Evolutionary conservation across 495 filamentous ascomycete genomes (phyloP), one percentile per base, ranked within the genome.

Genomic region (Penicillium mononematosum): DNA sequence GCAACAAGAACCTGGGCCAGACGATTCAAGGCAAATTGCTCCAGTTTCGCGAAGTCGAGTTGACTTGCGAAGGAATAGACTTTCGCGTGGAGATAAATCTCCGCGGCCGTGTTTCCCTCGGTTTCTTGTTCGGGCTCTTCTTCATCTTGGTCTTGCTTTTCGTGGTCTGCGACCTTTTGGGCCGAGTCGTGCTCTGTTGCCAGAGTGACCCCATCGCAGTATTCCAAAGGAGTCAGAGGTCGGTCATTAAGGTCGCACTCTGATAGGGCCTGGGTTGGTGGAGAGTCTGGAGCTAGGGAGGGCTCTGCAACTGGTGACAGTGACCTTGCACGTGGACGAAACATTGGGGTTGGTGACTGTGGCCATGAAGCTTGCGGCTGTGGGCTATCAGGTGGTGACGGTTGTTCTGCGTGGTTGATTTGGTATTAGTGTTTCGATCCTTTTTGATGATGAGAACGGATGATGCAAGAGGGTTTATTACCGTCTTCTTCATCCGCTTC

Each of bases 11-110:
- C 34, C 43, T 58, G 7, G 10, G 48, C 42, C 8, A 58, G 42
- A 14, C 49, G 43, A 4, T 48, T 45, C n/a, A 58, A 14, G 3
- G 56, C 14, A 4, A 45, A 46, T 5, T 42, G 27, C 29, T 53
- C 17, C 24, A 58, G 19, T 16, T 53, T 52, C 3, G 2, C 24
- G 8, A 58, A 48, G 1, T 41, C 11, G 12, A 25, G 32, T 20
- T 52, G 48, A 4, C 17, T 3, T 6, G 56, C 56, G 14, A 58
- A 54, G 22, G 42, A 53, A 36, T 58, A 58, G 3, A 58, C 32
- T 19, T 58, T 54, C 3, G 56, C 50, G 25, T 58, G 56, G 3
- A 52, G 29, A 43, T 45, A 17, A 16, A 58, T 46, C 20, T 58
- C 56, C 1, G 20, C 41, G 1, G 36, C 49, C 0, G n/a, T 45